Percentiles rank a stretch among this genome's conserved stretches.
Conservation (phyloP, 805 yeast species). For the Tanozyma kutaoensis region DNA sequence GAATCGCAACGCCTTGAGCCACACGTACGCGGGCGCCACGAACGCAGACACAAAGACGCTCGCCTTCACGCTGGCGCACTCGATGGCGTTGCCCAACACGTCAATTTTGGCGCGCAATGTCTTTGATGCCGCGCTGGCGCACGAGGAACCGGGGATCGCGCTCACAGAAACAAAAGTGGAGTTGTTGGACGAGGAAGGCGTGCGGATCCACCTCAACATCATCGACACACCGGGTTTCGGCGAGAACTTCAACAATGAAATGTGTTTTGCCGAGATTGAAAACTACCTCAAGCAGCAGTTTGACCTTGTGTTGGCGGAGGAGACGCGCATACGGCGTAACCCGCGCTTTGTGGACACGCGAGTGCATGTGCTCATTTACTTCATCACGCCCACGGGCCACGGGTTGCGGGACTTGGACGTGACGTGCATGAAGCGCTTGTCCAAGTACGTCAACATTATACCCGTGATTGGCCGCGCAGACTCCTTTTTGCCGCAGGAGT, state of each 20-base stretch:
- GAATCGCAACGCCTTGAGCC: conserved; percentile 49
- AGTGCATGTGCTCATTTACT: conserved; percentile 67
- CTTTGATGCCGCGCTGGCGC: conserved; percentile 48
- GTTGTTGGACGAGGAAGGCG: conserved; percentile 44
- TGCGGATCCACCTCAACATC: conserved; percentile 41
- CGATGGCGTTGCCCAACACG: conserved; percentile 41
- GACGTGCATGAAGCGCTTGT: conserved; percentile 52
- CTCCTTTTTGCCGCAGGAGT: conserved; percentile 56
- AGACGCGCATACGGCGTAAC: conserved; percentile 74
- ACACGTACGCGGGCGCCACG: conserved; percentile 30
- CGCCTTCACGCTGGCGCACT: conserved; percentile 43
- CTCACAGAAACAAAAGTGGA: conserved; percentile 56
- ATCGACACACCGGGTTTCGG: conserved; percentile 72
- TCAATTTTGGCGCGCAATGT: conserved; percentile 39
- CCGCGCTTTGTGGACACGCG: conserved; percentile 71
- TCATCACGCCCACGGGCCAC: conserved; percentile 70
- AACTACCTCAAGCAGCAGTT: conserved; percentile 64
- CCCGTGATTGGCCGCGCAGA: conserved; percentile 81
- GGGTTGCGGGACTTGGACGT: conserved; percentile 69
- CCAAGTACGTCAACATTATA: conserved; percentile 65
- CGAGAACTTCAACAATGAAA: conserved; percentile 55
- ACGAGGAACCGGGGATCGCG: conserved; percentile 64
- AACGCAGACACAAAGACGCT: conserved; percentile 33
- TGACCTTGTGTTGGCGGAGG: conserved; percentile 71
- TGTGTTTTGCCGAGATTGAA: conserved; percentile 55